Evolutionary conservation across 1,284 basidiomycete species (phyloP).

Genomic region (Heliocybe sulcata): DNA sequence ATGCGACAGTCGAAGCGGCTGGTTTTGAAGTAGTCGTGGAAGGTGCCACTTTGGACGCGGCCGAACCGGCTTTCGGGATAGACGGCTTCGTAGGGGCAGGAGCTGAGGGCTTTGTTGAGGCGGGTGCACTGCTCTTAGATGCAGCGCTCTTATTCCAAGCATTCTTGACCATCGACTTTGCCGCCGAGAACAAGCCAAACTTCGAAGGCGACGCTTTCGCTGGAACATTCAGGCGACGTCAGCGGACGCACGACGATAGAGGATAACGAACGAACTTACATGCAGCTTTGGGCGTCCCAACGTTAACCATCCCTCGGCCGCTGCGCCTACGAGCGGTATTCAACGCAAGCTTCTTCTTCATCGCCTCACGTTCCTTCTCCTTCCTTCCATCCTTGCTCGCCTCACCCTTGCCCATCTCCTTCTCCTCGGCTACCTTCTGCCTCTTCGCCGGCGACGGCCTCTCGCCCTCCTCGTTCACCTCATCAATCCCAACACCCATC

Average conservation of each 20-base stretch:
- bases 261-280: no score
- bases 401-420: conserved; percentile 24
- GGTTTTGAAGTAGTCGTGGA: not conserved
- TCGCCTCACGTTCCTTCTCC: conserved; percentile 48
- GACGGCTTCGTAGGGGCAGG: not conserved
- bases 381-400: conserved; percentile 23
- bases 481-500: conserved; percentile 49
- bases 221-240: conserved; percentile 4
- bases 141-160: conserved; percentile 19
- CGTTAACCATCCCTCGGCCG: conserved; percentile 40
- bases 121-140: not conserved
- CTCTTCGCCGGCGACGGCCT: conserved; percentile 33
- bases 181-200: conserved; percentile 30
- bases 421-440: conserved; percentile 26
- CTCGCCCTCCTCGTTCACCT: conserved; percentile 27
- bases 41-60: not conserved
- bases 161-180: conserved; percentile 30
- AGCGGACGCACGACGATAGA: conserved; percentile 27
- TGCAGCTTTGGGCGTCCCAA: conserved; percentile 8
- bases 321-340: conserved; percentile 61
- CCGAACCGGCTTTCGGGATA: not conserved
- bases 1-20: no score
- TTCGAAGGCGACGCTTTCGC: conserved; percentile 24
- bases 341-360: conserved; percentile 52
- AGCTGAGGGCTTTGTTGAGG: not conserved